Evolutionary conservation across 192 early-diverging fungal genomes (phyloP), one percentile per base, ranked within the genome.

Genomic region (Pilobolus umbonatus): DNA sequence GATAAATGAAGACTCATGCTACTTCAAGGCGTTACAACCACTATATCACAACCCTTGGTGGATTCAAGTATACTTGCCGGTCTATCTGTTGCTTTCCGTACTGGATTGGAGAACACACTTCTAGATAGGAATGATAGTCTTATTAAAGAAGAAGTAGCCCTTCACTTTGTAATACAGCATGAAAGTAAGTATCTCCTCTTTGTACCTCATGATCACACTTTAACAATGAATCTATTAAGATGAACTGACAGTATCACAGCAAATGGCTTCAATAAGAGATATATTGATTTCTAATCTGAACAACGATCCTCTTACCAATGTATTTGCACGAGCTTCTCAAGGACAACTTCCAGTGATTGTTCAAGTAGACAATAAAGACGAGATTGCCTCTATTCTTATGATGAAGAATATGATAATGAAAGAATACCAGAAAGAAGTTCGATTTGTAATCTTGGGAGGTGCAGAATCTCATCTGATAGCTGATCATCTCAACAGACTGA

Each of bases 381-480:
- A 90, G 52, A 90, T 90, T 46, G 71, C 80, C 15, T 69, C 77
- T 28, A 38, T 90, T 15, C 63, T 90, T 26, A 66, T 58, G n/a
- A 58, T 88, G 22, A 84, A 89, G 65, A 55, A 74, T 28, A 38
- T 68, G 5, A 55, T 87, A 7, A 7, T 21, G 3, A 26, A 35
- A 12, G 30, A 44, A 6, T 32, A 29, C 7, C 34, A 54, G n/a
- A 25, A 44, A 12, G 67, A 75, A 25, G 50, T 79, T 39, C 61
- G 64, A 26, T 52, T 85, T 10, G 61, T 81, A 3, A 69, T 91
- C n/a, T 34, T 85, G 2, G 81, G 87, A 29, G 87, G 82, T 8
- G 69, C 71, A 12, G 89, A 90, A 65, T 84, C 89, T 12, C 76
- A 81, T 71, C 63, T 83, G 5, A 75, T 88, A 14, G 87, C 86